Base-by-base conservation (phyloP, 2,329 filamentous ascomycete species). In the Colletotrichum neosansevieriae region DNA sequence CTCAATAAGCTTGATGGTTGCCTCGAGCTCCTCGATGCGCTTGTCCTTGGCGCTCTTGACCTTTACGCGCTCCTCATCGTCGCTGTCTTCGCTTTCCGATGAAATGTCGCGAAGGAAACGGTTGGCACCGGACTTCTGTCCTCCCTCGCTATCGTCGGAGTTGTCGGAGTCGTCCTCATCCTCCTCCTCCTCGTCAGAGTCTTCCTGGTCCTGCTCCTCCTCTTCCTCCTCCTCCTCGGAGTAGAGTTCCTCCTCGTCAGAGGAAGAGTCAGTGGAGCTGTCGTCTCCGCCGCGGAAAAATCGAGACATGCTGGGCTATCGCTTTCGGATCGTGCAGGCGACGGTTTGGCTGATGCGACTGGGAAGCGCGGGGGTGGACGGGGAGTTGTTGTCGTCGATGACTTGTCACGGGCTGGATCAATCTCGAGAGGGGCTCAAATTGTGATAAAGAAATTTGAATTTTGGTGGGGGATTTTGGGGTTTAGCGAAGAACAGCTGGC, bases 21-120 rank as follows among this genome's bases (percentile, higher is more conserved):
- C 88, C 80, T 99, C 95, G 70, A 99, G 87, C 82, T 98, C 97
- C 77, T 98, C 95, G 73, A 94, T 87, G 71, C 96, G 90, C 88
- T 99, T 99, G 85, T 98, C 94, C 84, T 98, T 98, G 76, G 95
- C 94, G 81, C 94, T 98, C 88, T 97, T 98, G 77, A 98, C 92
- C 75, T 96, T 89, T 76, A 91, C 93, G 72, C 91, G 89, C 73
- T 89, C 89, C 72, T 98, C 95, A 72, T 96, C 93, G 72, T 96
- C 94, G 78, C 94, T 94, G 75, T 94, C 91, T 72, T 94, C 92
- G 75, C 91, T 93, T 58, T 96, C 94, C 67, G 89, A 91, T 12
- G 82, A 88, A 40, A 80, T 84, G 61, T 80, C 77, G 77, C 85
- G 90, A 88, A 98, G 90, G 91, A 99, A 99, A 77, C 90, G 88